phyloP scores from a whole-genome alignment of 306 rosid species.

The Lathyrus oleraceus region DNA sequence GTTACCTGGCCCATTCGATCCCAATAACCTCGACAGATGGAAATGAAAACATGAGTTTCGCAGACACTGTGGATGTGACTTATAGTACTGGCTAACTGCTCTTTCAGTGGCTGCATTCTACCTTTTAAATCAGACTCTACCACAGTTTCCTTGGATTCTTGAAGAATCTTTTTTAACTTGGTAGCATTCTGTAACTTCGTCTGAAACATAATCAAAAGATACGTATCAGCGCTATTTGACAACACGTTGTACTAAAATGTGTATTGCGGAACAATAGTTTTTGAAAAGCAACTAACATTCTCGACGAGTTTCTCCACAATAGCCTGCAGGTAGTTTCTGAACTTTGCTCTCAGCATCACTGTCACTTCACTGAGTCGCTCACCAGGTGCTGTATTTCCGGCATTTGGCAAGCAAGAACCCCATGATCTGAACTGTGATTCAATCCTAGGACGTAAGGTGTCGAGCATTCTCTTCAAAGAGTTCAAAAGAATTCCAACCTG shows the following conservation, averaged over 20 bases:
- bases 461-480: slow-evolving; percentile 94
- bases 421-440: slow-evolving; percentile 90
- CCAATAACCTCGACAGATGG: slow-evolving; percentile 90
- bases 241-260: no score
- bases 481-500: slow-evolving; percentile 90
- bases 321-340: slow-evolving; percentile 84
- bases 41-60: slow-evolving; percentile 75
- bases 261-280: not conserved
- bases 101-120: slow-evolving; percentile 84
- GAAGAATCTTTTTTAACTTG: slow-evolving; percentile 88
- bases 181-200: slow-evolving; percentile 81
- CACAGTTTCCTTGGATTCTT: slow-evolving; percentile 86
- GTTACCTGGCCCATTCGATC: slow-evolving; percentile 93
- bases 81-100: slow-evolving; percentile 66
- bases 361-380: slow-evolving; percentile 98
- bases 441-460: slow-evolving; percentile 77
- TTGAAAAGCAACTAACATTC: slow-evolving; percentile 63
- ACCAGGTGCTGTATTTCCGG: slow-evolving; percentile 82
- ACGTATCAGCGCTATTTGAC: slow-evolving; percentile 24
- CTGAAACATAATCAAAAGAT: slow-evolving; percentile 50
- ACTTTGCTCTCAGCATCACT: slow-evolving; percentile 95
- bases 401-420: slow-evolving; percentile 89
- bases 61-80: slow-evolving; percentile 70
- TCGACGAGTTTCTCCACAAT: slow-evolving; percentile 86
- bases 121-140: slow-evolving; percentile 77